These are phyloP conservation scores for Lactuca sativa DNA, from an alignment of 129 eudicot genomes.

Conservation along the genomic window DNA sequence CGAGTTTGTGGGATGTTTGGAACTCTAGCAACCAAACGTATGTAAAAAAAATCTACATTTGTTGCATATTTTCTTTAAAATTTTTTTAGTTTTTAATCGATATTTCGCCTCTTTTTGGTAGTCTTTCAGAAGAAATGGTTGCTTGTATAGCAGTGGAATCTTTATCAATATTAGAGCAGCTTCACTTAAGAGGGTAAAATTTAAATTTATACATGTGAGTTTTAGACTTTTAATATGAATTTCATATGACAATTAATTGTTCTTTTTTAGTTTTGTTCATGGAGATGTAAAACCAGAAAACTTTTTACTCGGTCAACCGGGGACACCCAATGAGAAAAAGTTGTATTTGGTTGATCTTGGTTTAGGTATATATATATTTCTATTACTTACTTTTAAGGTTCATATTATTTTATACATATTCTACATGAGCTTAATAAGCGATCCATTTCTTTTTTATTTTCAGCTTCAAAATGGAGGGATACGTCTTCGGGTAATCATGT, in stretches of 20 bases:
- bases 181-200: constrained; percentile 61
- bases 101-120: constrained; percentile 10
- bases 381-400: constrained; percentile 1
- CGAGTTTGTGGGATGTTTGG: constrained; percentile 89
- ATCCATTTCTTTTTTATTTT: constrained; percentile 26
- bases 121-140: constrained; percentile 72
- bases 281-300: constrained; percentile 91
- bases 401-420: neutral
- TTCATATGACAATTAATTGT: neutral
- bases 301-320: constrained; percentile 26
- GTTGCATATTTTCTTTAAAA: neutral
- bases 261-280: constrained; percentile 55
- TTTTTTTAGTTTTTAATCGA: neutral
- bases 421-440: neutral
- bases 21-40: constrained; percentile 50
- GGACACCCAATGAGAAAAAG: constrained; percentile 65
- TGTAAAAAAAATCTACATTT: neutral
- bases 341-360: constrained; percentile 76
- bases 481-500: constrained; percentile 53
- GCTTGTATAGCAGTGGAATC: constrained; percentile 81
- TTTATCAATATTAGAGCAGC: constrained; percentile 63
- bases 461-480: constrained; percentile 85
- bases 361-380: constrained; percentile 43
- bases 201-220: neutral
- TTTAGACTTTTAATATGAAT: neutral